Conservation (phyloP, 176 grass and related monocot genomes). For the Avena insularis region DNA sequence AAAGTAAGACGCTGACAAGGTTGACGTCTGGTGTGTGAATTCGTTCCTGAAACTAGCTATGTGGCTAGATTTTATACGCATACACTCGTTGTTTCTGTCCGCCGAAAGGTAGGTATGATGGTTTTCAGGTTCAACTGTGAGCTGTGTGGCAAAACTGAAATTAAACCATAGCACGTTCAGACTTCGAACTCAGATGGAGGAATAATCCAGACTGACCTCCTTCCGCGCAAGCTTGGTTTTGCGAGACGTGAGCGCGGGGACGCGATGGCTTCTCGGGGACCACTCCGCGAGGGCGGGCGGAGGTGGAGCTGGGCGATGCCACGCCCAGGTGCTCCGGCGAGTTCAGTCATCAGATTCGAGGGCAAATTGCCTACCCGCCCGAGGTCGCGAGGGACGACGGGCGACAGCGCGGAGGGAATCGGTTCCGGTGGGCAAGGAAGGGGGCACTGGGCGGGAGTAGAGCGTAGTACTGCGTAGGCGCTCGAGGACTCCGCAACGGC, state of each 20-base stretch:
- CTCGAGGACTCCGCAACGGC: too few relatives aligned
- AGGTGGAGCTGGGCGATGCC: not conserved
- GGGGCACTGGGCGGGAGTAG: too few relatives aligned
- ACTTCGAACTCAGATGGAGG: not conserved
- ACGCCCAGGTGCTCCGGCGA: not conserved
- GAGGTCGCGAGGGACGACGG: too few relatives aligned
- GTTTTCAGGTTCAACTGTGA: not conserved
- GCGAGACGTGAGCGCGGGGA: not conserved
- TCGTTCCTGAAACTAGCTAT: not conserved
- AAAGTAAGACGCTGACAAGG: not conserved
- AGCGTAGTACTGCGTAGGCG: too few relatives aligned
- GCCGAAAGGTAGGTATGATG: not conserved
- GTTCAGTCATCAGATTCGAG: not conserved
- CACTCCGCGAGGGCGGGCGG: not conserved
- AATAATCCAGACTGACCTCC: slow-evolving; percentile 12
- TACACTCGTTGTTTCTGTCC: not conserved
- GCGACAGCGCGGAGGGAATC: too few relatives aligned
- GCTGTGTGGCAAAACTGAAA: too few relatives aligned
- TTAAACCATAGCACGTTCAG: not conserved
- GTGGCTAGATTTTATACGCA: not conserved
- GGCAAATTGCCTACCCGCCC: too few relatives aligned
- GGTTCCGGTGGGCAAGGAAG: too few relatives aligned
- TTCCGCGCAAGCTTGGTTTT: not conserved
- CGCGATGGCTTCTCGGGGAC: not conserved
- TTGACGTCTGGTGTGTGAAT: not conserved